Conservation (phyloP, 352 stramenopile species). For the Globisporangium cylindrosporum region DNA sequence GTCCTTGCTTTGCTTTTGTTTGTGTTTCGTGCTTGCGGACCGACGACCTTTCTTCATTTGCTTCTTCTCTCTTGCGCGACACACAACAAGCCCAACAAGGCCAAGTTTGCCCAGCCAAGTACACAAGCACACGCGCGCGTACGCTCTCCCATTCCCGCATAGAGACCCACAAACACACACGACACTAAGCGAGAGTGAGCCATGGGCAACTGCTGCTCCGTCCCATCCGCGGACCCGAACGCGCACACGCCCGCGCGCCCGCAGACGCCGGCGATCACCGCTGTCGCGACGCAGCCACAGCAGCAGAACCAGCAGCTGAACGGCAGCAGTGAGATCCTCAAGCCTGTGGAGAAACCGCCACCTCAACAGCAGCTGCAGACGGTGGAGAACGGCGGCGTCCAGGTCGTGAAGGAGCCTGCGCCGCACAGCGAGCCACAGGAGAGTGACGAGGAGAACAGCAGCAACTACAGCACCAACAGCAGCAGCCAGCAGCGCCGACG, state of each 20-base stretch:
- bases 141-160: background rate
- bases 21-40: background rate
- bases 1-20: background rate
- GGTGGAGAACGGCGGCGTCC: constrained; percentile 3
- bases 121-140: background rate
- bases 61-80: constrained; percentile 1
- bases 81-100: background rate
- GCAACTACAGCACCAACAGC: constrained; percentile 15
- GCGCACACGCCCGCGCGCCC: constrained; percentile 3
- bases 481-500: constrained; percentile 16
- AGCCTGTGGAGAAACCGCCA: constrained; percentile 11
- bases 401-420: constrained; percentile 10
- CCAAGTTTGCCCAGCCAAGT: background rate
- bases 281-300: background rate
- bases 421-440: constrained; percentile 1
- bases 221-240: constrained; percentile 37
- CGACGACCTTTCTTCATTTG: constrained; percentile 8
- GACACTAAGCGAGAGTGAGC: background rate
- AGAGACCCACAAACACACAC: background rate
- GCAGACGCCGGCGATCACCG: background rate
- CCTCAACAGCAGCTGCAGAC: constrained; percentile 1
- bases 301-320: background rate
- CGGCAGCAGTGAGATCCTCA: constrained; percentile 4
- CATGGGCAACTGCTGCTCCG: constrained; percentile 88
- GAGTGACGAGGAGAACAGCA: constrained; percentile 1